Base-by-base conservation (phyloP, 2,329 filamentous ascomycete genomes). In the Arachnomyces sp. region DNA sequence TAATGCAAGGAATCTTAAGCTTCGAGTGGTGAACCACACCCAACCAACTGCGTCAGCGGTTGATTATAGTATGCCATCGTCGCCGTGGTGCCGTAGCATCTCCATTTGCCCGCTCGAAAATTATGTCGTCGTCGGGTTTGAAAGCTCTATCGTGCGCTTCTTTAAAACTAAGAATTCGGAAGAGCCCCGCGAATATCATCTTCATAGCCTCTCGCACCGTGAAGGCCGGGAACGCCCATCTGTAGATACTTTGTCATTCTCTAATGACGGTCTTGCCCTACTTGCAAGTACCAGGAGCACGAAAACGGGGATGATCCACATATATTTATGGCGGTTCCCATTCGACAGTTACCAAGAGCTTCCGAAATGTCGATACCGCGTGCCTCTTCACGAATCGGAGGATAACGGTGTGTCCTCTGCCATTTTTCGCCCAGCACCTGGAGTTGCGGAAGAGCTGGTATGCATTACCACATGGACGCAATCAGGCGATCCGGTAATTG, bases 381-480 rank as follows among this genome's bases (percentile, higher is more conserved):
- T 67, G 2, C 60, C 61, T 0, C 39, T 66, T 7, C 63, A 66
- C 34, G 63, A 67, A 40, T 65, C 60, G 0, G 64, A 67, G 47
- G 64, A 67, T 39, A 61, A 62, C 31, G 64, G 64, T 0, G 46
- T 66, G 2, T 60, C 63, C 0, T 52, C 61, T 0, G 61, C 58
- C 2, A 51, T 64, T n/a, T 61, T 60, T 36, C 55, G 61, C 7
- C 54, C 59, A 1, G 57, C 54, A 3, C 34, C 43, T 9, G 52
- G 57, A 4, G 57, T 52, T 3, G 60, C 62, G 25, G 62, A 64
- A 11, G 52, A 59, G 31, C 39, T 66, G 12, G 44, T 67, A 3
- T 66, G 63, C 37, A 51, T 67, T 12, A 61, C 57, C 1, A 66
- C 64, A 0, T 67, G 64, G 64, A 67, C 64, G 2, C 64, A 66